A percentile compares a stretch with the other conserved stretches of the same genome.
These are phyloP conservation scores for Serendipita indica DNA, from an alignment of 768 basidiomycete genomes.

Conservation along the genomic window DNA sequence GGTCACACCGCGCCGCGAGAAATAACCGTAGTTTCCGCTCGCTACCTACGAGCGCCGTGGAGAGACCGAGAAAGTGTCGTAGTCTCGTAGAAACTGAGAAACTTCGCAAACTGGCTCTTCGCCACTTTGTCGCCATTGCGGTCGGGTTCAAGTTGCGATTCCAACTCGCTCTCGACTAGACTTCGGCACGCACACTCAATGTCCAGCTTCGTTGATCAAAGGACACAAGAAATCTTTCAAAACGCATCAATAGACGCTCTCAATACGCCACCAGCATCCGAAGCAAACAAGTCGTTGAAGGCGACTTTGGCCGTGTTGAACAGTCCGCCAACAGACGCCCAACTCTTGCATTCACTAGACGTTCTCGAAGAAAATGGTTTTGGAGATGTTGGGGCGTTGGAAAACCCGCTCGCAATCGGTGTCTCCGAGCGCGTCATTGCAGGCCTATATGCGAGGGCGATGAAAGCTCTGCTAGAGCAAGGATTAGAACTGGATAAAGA, in stretches of 20 bases:
- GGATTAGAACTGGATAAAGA: conserved; percentile 59
- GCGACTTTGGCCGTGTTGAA: conserved; percentile 9
- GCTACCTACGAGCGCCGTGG: conserved; percentile 1
- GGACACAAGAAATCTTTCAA: neutral
- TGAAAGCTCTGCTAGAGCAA: conserved; percentile 50
- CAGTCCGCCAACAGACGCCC: neutral
- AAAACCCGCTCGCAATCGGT: neutral
- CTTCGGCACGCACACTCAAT: neutral
- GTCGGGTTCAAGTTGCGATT: neutral
- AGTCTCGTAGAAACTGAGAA: conserved; percentile 5
- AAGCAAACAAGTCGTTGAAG: conserved; percentile 1
- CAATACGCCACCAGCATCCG: neutral
- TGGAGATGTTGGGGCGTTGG: neutral
- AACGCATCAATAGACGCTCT: conserved; percentile 7
- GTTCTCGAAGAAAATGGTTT: neutral
- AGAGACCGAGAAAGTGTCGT: conserved; percentile 4
- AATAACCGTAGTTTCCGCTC: conserved; percentile 7
- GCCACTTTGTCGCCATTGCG: neutral
- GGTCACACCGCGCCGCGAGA: conserved; percentile 6
- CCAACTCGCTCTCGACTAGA: neutral
- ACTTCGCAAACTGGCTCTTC: neutral
- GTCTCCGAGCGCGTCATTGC: conserved; percentile 9
- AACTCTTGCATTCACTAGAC: neutral
- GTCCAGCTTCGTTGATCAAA: neutral
- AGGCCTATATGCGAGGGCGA: conserved; percentile 42